phyloP scores from a whole-genome alignment of 2,329 filamentous ascomycete species.

The Graphilbum fragrans region DNA sequence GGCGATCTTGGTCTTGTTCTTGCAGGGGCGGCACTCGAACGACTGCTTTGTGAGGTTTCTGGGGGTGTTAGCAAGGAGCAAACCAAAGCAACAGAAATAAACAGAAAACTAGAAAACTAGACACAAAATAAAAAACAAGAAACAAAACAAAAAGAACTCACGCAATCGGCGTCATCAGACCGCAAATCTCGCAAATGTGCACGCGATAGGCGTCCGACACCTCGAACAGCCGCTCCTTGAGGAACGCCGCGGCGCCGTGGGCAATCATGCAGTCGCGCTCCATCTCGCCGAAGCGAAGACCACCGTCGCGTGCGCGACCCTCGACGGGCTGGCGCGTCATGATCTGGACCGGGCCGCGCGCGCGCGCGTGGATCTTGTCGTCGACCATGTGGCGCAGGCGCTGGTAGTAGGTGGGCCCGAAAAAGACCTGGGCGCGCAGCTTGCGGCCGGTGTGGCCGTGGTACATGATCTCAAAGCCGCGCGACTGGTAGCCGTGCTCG shows the following conservation, averaged over 20 bases:
- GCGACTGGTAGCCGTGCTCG: conserved; percentile 87
- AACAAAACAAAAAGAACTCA: conserved; percentile 41
- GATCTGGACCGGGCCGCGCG: conserved; percentile 91
- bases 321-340: conserved; percentile 95
- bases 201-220: conserved; percentile 97
- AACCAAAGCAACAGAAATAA: background rate
- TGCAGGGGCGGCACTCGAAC: conserved; percentile 94
- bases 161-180: conserved; percentile 97
- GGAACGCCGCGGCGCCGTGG: conserved; percentile 91
- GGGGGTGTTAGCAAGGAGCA: conserved; percentile 20
- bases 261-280: conserved; percentile 99
- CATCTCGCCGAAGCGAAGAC: conserved; percentile 99
- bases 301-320: conserved; percentile 94
- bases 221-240: conserved; percentile 95
- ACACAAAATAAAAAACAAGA: background rate
- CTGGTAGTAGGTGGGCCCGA: conserved; percentile 97
- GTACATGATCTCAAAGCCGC: conserved; percentile 97
- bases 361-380: conserved; percentile 99
- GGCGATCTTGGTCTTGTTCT: conserved; percentile 98
- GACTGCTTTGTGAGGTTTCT: conserved; percentile 91
- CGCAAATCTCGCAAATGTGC: conserved; percentile 97
- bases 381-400: conserved; percentile 98
- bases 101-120: background rate
- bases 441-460: conserved; percentile 95
- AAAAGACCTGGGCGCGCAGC: conserved; percentile 86